Evolutionary conservation across 345 rosid species (phyloP), one percentile per base, ranked within the genome.

Genomic region (Lepidium sativum): DNA sequence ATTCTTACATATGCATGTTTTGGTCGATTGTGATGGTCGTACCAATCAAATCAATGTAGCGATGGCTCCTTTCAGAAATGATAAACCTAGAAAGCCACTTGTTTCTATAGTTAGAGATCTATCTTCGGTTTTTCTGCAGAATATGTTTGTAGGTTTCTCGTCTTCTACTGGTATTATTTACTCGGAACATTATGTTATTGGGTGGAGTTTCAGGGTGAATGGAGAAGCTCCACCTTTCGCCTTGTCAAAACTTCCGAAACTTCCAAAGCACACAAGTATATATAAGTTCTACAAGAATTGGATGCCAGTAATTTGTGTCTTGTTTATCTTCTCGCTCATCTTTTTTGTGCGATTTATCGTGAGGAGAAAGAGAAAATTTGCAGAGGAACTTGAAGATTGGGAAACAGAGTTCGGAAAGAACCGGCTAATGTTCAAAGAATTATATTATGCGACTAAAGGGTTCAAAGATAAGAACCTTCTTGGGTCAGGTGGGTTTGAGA

Each of bases 351-450:
- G 41, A 8, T 81, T 66, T 37, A 6, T 45, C 2, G 18, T 75
- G 2, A 68, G 44, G 33, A 79, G 83, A 78, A 79, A 29, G 53
- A 80, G 45, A 41, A 88, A 80, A 62, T 86, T 77, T 15, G 79
- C 84, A 0, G 96, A 88, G 42, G 81, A 56, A 47, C 60, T 86
- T 4, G 96, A 91, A 52, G 81, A 78, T 20, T 88, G 96, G 97
- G 91, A 84, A 71, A 73, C 74, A 45, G 83, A 84, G 41, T 64
- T 80, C 16, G 86, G 82, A 9, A 92, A 91, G 40, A 92, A n/a
- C n/a, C n/a, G n/a, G n/a, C n/a, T n/a, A n/a, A n/a, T n/a, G n/a
- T n/a, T n/a, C n/a, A n/a, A n/a, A n/a, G n/a, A n/a, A n/a, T n/a
- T n/a, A n/a, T n/a, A n/a, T n/a, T n/a, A n/a, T n/a, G n/a, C n/a